Evolutionary conservation across 805 yeast genomes (phyloP), one percentile per base, ranked within the genome.

Genomic region (Candida gorgasii): DNA sequence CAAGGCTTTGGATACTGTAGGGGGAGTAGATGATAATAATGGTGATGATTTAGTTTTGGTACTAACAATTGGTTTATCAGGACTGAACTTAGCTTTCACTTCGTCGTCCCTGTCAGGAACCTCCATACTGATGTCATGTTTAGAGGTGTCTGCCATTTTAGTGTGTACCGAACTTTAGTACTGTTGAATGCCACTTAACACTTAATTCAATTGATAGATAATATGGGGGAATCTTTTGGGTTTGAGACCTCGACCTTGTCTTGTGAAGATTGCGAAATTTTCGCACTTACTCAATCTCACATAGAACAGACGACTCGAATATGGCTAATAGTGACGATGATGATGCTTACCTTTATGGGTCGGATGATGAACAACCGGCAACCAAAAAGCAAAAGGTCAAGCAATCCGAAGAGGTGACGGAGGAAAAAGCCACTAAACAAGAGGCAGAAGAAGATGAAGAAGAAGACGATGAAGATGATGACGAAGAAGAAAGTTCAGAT

Each of bases 21-120:
- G 93, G 2, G 98, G 98, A 0, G 99, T 93, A 1, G 89, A 80
- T 1, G 89, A 80, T 28, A 89, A 74, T 50, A 93, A 73, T 1
- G 97, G 96, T 2, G 96, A 86, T 1, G 93, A 76, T 46, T 77
- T 69, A 39, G 79, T 72, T 47, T 56, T 56, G 4, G 61, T 31
- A 8, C 39, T 36, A 45, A 24, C 46, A 35, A 17, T 36, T 27
- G 32, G 37, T 13, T 43, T 44, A n/a, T 36, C 40, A 1, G 46
- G 43, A 24, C 57, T 44, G 42, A 65, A 65, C 19, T 54, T 57
- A 3, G 70, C 70, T 32, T 61, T 59, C 14, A 65, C 52, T 38
- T 61, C 65, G 20, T 36, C 23, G 3, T 8, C 7, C 7, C 30
- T 17, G 14, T 26, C 39, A 13, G 20, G 37, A 6, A 15, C 18